Percentiles rank a stretch among this genome's conserved stretches.
Evolutionary conservation across 2,329 filamentous ascomycete genomes (phyloP).

Genomic region (Penicillium fuscoglaucum): DNA sequence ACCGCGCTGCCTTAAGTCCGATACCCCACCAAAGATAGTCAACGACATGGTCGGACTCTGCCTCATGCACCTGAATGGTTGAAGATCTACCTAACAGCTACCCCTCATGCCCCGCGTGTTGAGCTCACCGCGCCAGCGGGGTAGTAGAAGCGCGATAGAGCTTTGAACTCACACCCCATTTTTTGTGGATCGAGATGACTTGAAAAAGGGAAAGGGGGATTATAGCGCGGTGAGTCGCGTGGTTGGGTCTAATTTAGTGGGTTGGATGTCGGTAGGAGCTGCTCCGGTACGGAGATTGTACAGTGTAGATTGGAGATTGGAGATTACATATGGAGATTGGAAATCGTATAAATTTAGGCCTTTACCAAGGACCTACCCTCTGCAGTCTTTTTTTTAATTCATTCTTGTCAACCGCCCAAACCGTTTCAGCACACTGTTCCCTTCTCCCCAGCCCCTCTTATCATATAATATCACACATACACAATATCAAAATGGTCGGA

Average conservation of each 20-base stretch:
- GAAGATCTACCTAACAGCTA: constrained; percentile 3
- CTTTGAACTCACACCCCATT: not conserved
- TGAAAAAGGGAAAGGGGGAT: not conserved
- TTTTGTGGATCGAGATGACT: not conserved
- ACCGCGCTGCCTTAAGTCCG: constrained; percentile 3
- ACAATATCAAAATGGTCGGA: constrained; percentile 9
- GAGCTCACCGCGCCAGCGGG: constrained; percentile 1
- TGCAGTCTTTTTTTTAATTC: not conserved
- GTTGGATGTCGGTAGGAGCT: not conserved
- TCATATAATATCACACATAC: not conserved
- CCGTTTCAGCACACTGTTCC: not conserved
- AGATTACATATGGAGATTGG: not conserved
- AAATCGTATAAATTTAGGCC: constrained; percentile 55
- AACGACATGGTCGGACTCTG: not conserved
- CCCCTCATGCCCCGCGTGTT: constrained; percentile 2
- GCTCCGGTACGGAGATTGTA: not conserved
- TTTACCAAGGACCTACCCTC: not conserved
- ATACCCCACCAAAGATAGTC: constrained; percentile 2
- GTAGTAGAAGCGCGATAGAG: constrained; percentile 6
- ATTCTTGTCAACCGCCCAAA: not conserved
- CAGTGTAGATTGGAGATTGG: not conserved
- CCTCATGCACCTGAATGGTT: not conserved
- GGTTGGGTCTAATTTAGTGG: not conserved
- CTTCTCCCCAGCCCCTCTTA: not conserved
- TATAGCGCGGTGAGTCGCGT: not conserved